A percentile compares a stretch with the other conserved stretches of the same genome.
Conservation (phyloP, 176 grass and related monocot genomes). For the Oryza coarctata region DNA sequence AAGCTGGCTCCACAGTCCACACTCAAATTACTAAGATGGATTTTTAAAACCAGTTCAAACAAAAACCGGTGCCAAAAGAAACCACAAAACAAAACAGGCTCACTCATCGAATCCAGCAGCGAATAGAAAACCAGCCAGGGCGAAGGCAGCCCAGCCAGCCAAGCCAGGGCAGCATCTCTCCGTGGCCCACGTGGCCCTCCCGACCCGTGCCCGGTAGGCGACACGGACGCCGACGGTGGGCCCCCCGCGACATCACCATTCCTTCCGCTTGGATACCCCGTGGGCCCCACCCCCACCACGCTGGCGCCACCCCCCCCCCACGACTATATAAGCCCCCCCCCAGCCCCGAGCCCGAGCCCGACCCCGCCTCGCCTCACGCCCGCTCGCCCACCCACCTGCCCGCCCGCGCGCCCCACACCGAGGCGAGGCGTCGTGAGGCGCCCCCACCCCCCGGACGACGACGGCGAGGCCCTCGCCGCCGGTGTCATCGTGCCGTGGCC, state of each 20-base stretch:
- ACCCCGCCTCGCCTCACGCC: constrained; percentile 17
- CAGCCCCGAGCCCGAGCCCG: too few species aligned
- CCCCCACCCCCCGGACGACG: neutral
- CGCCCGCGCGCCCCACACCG: neutral
- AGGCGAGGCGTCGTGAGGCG: neutral
- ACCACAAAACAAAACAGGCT: neutral
- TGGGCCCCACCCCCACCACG: constrained; percentile 1
- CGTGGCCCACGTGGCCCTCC: constrained; percentile 17
- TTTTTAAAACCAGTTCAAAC: neutral
- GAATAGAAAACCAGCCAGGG: too few species aligned
- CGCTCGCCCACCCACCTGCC: constrained; percentile 18
- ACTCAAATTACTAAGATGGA: neutral
- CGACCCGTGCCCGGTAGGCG: neutral
- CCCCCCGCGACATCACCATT: constrained; percentile 28
- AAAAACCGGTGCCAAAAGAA: neutral
- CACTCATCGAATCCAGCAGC: constrained; percentile 38
- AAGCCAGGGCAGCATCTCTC: neutral
- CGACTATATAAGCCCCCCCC: constrained; percentile 35
- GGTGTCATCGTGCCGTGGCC: neutral
- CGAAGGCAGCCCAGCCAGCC: neutral
- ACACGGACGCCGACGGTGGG: constrained; percentile 28
- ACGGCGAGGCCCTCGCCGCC: neutral
- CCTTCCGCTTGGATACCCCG: neutral
- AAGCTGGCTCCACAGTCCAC: too few species aligned
- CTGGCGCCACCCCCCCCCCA: neutral